These are phyloP conservation scores for Hordeum pubiflorum DNA, from an alignment of 202 grass and related monocot genomes.

Conservation along the genomic window DNA sequence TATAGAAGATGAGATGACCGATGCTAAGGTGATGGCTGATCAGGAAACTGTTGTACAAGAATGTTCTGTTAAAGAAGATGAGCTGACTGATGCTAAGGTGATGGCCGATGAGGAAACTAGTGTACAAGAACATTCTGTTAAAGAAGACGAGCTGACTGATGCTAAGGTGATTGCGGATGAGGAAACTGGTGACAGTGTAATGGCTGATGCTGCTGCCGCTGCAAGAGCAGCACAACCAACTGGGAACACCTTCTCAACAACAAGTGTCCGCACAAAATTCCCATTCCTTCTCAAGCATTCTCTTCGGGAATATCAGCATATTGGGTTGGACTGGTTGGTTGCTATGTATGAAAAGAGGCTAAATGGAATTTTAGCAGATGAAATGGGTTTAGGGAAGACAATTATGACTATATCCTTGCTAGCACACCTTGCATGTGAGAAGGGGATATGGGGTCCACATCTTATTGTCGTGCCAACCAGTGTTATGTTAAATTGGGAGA, in stretches of 20 bases:
- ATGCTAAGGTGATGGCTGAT: constrained; percentile 25
- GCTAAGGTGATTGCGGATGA: constrained; percentile 24
- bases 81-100: constrained; percentile 18
- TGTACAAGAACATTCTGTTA: constrained; percentile 23
- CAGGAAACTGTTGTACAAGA: constrained; percentile 14
- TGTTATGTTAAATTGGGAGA: constrained; percentile 99
- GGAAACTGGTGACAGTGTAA: constrained; percentile 64
- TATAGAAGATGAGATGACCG: constrained; percentile 30
- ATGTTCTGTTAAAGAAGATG: constrained; percentile 37
- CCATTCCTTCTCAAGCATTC: constrained; percentile 98
- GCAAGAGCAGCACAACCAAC: constrained; percentile 98
- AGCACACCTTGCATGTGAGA: constrained; percentile 93
- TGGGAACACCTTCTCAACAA: constrained; percentile 94
- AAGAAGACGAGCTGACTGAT: constrained; percentile 44
- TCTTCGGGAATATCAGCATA: constrained; percentile 98
- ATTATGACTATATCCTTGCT: constrained; percentile 99
- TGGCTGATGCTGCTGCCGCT: constrained; percentile 87
- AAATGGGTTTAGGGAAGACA: constrained; percentile 98
- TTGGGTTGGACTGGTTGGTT: constrained; percentile 96
- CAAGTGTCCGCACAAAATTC: constrained; percentile 86
- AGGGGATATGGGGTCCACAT: constrained; percentile 99
- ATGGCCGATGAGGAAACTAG: constrained; percentile 13
- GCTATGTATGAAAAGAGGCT: constrained; percentile 98
- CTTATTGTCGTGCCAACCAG: constrained; percentile 96
- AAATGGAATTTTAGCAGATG: constrained; percentile 99